Evolutionary conservation across 1,284 basidiomycete genomes (phyloP), one percentile per base, ranked within the genome.

Genomic region (Cutaneotrichosporon arboriforme): DNA sequence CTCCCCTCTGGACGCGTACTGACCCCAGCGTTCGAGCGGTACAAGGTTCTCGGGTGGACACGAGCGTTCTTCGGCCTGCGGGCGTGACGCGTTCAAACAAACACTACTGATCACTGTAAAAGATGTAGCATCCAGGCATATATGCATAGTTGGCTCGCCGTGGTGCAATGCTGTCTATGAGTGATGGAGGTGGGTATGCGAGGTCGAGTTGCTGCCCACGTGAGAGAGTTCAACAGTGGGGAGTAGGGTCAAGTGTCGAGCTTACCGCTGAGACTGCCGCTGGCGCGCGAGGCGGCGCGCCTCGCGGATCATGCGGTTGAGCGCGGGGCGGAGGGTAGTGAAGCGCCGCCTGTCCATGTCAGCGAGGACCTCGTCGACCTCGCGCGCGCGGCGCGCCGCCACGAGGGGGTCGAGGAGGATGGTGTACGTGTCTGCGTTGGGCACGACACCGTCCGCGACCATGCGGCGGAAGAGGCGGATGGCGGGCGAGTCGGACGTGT

Each of bases 371-470:
- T 80, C 79, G 26, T 83, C 87, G 49, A 84, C 73, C 22, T 46
- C 38, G 18, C 31, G 22, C 1, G n/a, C n/a, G 56, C 83, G 80
- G 46, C 76, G 73, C 59, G 80, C 77, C 33, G 69, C 69, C 54
- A 81, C 64, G 60, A 91, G 66, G 33, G 84, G 85, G 9, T 76
- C 75, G 57, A 92, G 73, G 51, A 90, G 68, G 61, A 90, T 77
- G 72, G 83, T 83, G 83, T 86, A 91, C 46, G 87, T 87, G 68
- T 84, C 82, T 55, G 80, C 76, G 51, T 77, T 79, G 52, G 84
- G 76, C 49, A 76, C 69, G 52, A 84, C 68, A 42, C 74, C 78
- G 52, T 75, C 71, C 57, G 72, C 67, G 52, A 74, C 68, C 86
- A 90, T 88, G 58, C 83, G 80, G 51, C 77, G 77, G 70, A 86